Evolutionary conservation across 345 rosid genomes (phyloP), one percentile per base, ranked within the genome.

Genomic region (Salix dunnii): DNA sequence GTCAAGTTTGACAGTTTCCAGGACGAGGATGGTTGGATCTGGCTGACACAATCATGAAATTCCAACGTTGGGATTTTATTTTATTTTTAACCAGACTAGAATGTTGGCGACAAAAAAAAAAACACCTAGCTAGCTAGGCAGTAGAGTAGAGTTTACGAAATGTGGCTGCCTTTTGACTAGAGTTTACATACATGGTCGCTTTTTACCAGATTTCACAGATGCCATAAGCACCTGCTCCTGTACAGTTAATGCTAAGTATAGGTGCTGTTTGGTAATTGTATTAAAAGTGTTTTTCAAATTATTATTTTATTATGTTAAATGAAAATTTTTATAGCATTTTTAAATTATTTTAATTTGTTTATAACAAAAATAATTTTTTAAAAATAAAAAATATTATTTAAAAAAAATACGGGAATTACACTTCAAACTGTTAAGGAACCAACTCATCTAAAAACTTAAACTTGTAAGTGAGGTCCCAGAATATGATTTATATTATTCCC

Each of bases 21-120:
- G 75, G 49, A 67, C 63, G 42, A 40, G 53, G n/a, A 49, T 49
- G 13, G 70, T 46, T 67, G 64, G 43, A 71, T 74, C 62, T 28
- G 72, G 30, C 82, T 77, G 80, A 82, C 85, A 77, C n/a, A 51
- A 48, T 63, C 74, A 63, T 70, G 40, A 30, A 71, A 40, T 40
- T 70, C 61, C 51, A 74, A 71, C 14, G 35, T 65, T 48, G 38
- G 21, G 40, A 18, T 43, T 33, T 78, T 20, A 25, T 40, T 53
- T 65, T 63, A 33, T 40, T 2, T 14, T 46, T 18, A n/a, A 55
- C 25, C 4, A 27, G n/a, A 64, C 0, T 33, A 33, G 36, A 33
- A 65, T 71, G 80, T 36, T 30, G 14, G 33, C 6, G 31, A 25
- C 25, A 27, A 23, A 31, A 18, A 61, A 13, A 51, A 17, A 46